Percentiles rank a stretch among this genome's conserved stretches.
These are phyloP conservation scores for Botrytis byssoidea DNA, from an alignment of 2,329 filamentous ascomycete genomes.

Conservation along the genomic window DNA sequence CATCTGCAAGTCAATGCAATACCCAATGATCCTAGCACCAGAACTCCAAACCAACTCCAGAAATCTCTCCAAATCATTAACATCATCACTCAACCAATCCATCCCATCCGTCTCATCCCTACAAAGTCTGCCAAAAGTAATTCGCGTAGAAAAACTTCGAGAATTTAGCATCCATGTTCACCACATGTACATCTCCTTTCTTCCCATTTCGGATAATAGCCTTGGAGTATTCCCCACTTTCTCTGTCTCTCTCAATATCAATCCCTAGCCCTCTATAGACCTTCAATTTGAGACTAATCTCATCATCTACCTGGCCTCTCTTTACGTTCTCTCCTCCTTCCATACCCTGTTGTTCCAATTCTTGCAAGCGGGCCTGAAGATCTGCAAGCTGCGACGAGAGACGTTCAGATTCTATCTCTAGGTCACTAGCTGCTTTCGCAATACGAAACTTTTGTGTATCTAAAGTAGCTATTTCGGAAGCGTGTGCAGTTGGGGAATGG, in stretches of 20 bases:
- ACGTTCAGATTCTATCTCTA: slow-evolving; percentile 95
- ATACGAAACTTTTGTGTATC: slow-evolving; percentile 93
- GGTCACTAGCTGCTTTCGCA: slow-evolving; percentile 84
- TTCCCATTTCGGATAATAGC: slow-evolving; percentile 81
- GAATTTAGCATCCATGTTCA: slow-evolving; percentile 92
- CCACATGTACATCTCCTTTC: slow-evolving; percentile 89
- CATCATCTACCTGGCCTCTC: slow-evolving; percentile 56
- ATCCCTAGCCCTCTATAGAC: slow-evolving; percentile 91
- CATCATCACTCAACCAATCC: neutral
- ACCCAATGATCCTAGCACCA: neutral
- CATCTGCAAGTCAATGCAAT: neutral
- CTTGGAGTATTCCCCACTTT: slow-evolving; percentile 77
- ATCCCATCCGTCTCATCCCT: slow-evolving; percentile 33
- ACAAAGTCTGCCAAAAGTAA: slow-evolving; percentile 92
- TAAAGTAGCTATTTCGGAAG: slow-evolving; percentile 77
- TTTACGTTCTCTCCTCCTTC: slow-evolving; percentile 58
- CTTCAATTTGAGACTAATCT: slow-evolving; percentile 73
- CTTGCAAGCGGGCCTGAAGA: slow-evolving; percentile 70
- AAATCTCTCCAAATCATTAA: neutral
- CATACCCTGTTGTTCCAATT: slow-evolving; percentile 82
- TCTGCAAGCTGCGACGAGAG: slow-evolving; percentile 75
- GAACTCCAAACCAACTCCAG: slow-evolving; percentile 5
- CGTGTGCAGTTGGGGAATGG: slow-evolving; percentile 78
- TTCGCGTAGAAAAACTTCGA: slow-evolving; percentile 90
- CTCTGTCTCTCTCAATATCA: slow-evolving; percentile 70